These are phyloP conservation scores for Torulaspora gathmanii DNA, from an alignment of 805 yeast species.

Conservation along the genomic window DNA sequence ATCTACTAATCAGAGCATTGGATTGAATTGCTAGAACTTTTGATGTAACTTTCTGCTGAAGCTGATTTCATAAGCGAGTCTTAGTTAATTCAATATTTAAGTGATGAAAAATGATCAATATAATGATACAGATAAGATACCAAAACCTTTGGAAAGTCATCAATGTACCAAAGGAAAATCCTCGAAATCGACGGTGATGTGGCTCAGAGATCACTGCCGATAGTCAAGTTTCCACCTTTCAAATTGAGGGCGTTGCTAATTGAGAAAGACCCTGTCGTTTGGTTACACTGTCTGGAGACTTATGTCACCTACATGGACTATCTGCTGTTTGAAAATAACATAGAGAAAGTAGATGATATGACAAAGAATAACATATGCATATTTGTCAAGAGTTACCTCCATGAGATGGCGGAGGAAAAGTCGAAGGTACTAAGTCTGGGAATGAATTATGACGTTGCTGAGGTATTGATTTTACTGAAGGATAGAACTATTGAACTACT, in stretches of 20 bases:
- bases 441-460: constrained; percentile 61
- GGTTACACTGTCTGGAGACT: constrained; percentile 67
- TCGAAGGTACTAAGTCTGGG: constrained; percentile 64
- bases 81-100: no score
- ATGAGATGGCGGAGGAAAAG: constrained; percentile 58
- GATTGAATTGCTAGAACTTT: neutral
- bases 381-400: constrained; percentile 53
- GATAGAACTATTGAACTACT: constrained; percentile 47
- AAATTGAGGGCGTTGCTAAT: constrained; percentile 68
- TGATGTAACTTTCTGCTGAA: neutral
- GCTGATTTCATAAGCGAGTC: no score
- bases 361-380: constrained; percentile 54
- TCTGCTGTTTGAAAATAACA: constrained; percentile 38
- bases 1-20: neutral
- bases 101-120: no score
- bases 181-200: constrained; percentile 23
- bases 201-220: constrained; percentile 42
- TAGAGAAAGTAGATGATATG: constrained; percentile 44
- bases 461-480: constrained; percentile 47
- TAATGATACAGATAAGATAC: no score
- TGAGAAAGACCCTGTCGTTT: constrained; percentile 78
- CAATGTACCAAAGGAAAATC: constrained; percentile 13
- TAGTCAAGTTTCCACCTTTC: constrained; percentile 72
- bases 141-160: neutral
- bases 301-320: constrained; percentile 52